A percentile compares a stretch with the other conserved stretches of the same genome.
Conservation (phyloP, 2,329 filamentous ascomycete species). For the Exophiala viscosa region DNA sequence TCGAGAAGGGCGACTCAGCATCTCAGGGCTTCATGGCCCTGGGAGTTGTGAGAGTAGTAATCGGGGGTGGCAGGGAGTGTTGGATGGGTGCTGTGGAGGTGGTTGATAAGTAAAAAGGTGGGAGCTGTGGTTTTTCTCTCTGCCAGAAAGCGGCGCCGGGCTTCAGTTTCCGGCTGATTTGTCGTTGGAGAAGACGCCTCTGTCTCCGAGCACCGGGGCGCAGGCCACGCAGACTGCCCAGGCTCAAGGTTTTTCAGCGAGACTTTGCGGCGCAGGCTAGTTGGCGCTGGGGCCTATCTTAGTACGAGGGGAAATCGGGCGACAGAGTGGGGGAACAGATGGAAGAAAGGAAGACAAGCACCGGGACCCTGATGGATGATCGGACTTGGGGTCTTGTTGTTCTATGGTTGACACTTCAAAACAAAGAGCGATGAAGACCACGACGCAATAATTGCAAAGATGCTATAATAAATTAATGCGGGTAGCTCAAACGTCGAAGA, state of each 20-base stretch:
- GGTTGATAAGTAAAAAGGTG: neutral
- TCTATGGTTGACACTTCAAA: neutral
- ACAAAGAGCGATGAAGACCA: too few relatives aligned
- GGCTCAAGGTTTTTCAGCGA: too few relatives aligned
- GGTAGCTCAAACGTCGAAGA: too few relatives aligned
- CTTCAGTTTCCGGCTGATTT: neutral
- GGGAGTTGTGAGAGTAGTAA: slow-evolving; percentile 2
- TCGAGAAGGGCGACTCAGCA: slow-evolving; percentile 19
- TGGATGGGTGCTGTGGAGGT: slow-evolving; percentile 14
- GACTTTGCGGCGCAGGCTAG: neutral
- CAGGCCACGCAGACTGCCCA: too few relatives aligned
- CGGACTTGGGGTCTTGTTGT: neutral
- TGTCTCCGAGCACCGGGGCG: neutral
- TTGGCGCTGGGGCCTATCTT: neutral
- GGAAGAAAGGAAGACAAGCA: neutral
- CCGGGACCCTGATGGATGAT: neutral
- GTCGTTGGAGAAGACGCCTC: slow-evolving; percentile 3
- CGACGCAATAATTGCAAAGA: too few relatives aligned
- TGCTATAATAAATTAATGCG: too few relatives aligned
- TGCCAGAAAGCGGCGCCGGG: slow-evolving; percentile 1
- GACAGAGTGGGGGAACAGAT: neutral
- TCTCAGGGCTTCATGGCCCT: slow-evolving; percentile 23
- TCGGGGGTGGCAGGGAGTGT: slow-evolving; percentile 7
- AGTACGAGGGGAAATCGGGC: neutral
- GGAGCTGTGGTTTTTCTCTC: neutral